Percentiles rank a stretch among this genome's conserved stretches.
phyloP scores from a whole-genome alignment of 495 filamentous ascomycete species.

The Penicillium parvum region DNA sequence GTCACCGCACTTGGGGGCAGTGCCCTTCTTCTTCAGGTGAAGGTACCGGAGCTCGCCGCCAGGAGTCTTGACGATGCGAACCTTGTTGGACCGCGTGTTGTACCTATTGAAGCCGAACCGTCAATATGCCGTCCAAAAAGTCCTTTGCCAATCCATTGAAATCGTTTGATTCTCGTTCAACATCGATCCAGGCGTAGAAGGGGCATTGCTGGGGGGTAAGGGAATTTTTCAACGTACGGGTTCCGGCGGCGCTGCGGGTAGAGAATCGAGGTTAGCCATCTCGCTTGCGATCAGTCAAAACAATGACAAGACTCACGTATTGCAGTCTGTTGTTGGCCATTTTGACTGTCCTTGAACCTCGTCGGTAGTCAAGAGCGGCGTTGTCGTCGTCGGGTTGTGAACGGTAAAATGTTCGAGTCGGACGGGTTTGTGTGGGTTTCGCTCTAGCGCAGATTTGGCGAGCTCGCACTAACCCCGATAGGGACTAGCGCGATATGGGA shows the following conservation, averaged over 20 bases:
- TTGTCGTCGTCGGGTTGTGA: slow-evolving; percentile 50
- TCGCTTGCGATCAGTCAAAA: too few relatives aligned
- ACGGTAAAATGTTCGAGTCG: slow-evolving; percentile 41
- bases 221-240: slow-evolving; percentile 62
- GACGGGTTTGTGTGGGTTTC: slow-evolving; percentile 51
- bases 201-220: slow-evolving; percentile 11
- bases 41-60: slow-evolving; percentile 91
- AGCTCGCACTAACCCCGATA: slow-evolving; percentile 35
- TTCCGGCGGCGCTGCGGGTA: slow-evolving; percentile 71
- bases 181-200: slow-evolving; percentile 15
- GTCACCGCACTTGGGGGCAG: slow-evolving; percentile 97
- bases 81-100: slow-evolving; percentile 96
- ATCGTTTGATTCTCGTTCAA: slow-evolving; percentile 13
- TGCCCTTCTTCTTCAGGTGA: slow-evolving; percentile 98
- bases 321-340: slow-evolving; percentile 69
- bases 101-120: slow-evolving; percentile 54
- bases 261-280: slow-evolving; percentile 22
- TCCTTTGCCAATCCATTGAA: too few relatives aligned
- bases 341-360: slow-evolving; percentile 49
- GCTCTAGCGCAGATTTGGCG: slow-evolving; percentile 49
- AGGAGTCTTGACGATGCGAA: slow-evolving; percentile 92
- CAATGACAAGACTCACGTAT: slow-evolving; percentile 61
- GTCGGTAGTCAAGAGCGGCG: slow-evolving; percentile 48
- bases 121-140: slow-evolving; percentile 31
- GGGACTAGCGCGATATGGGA: slow-evolving; percentile 25